Evolutionary conservation across 208 protist species (phyloP), one percentile per base, ranked within the genome.

Genomic region (Leishmania tropica): DNA sequence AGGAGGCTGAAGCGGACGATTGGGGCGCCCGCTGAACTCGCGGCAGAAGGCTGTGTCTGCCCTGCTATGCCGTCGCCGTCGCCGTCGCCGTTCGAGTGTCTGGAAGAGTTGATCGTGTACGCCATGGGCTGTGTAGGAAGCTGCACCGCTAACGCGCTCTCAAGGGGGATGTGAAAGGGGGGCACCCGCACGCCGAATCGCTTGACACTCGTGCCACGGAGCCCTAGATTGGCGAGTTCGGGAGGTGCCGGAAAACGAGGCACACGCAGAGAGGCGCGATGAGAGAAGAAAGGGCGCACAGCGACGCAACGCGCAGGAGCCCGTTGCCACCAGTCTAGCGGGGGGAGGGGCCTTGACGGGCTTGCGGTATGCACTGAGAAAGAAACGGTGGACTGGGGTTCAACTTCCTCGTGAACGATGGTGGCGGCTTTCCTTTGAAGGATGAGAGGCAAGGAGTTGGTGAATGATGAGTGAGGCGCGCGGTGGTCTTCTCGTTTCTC

Each of bases 1-100:
- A 83, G 78, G 3, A 87, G 76, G 24, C 85, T 91, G 62, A 91
- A 91, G 60, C 87, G 88, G 53, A 91, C 82, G 6, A 82, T 40
- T 35, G 78, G 76, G 21, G 79, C 53, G 0, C 53, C 56, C 7
- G 54, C 75, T 31, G 53, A 21, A 40, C 21, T 24, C 35, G 47
- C 35, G 35, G 40, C 37, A 13, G 79, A 51, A 58, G 58, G 51
- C 13, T 24, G 73, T n/a, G 40, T 0, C 24, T 45, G 76, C 19
- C 21, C 64, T 67, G 13, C 35, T 28, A 81, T 45, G 8, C 8
- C 51, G 17, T n/a, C 2, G 53, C 6, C 51, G 17, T n/a, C 2
- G 53, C 6, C 15, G 28, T 31, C 24, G 2, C 45, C 15, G 13
- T 31, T 13, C 3, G 62, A 51, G 3, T 40, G 28, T 21, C 24